A percentile compares a stretch with the other conserved stretches of the same genome.
Evolutionary conservation across 2,329 filamentous ascomycete species (phyloP).

Genomic region (Salinomyces thailandicus): DNA sequence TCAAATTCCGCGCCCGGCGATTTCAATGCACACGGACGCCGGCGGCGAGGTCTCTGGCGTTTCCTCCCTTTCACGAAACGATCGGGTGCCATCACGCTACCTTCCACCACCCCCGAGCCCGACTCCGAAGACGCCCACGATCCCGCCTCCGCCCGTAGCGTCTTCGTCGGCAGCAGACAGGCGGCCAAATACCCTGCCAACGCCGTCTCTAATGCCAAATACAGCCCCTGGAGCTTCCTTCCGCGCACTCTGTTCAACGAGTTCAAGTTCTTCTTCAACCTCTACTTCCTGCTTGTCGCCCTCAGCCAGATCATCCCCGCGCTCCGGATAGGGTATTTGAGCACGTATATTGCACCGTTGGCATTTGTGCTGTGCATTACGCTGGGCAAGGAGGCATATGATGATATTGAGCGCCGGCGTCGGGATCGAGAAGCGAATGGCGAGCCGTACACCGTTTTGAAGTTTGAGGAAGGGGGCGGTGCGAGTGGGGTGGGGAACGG

Average conservation of each 20-base stretch:
- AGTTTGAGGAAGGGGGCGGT: slow-evolving; percentile 57
- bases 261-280: slow-evolving; percentile 99
- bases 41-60: slow-evolving; percentile 17
- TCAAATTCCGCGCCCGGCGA: neutral
- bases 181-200: slow-evolving; percentile 74
- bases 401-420: slow-evolving; percentile 77
- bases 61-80: slow-evolving; percentile 17
- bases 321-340: slow-evolving; percentile 84
- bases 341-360: slow-evolving; percentile 85
- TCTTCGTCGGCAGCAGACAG: slow-evolving; percentile 67
- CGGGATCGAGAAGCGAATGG: slow-evolving; percentile 92
- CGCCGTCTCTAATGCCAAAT: slow-evolving; percentile 92
- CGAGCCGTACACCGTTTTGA: slow-evolving; percentile 71
- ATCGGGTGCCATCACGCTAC: slow-evolving; percentile 17
- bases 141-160: slow-evolving; percentile 59
- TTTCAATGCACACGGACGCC: neutral
- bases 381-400: slow-evolving; percentile 87
- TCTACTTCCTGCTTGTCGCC: slow-evolving; percentile 94
- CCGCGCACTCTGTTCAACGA: slow-evolving; percentile 95
- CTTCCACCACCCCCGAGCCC: slow-evolving; percentile 14
- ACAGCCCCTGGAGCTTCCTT: slow-evolving; percentile 87
- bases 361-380: slow-evolving; percentile 88
- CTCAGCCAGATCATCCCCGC: slow-evolving; percentile 85
- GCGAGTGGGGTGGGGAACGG: slow-evolving; percentile 25
- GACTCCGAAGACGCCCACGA: slow-evolving; percentile 40